Base-by-base conservation (phyloP, 1,284 basidiomycete species). In the Vanrija pseudolonga region DNA sequence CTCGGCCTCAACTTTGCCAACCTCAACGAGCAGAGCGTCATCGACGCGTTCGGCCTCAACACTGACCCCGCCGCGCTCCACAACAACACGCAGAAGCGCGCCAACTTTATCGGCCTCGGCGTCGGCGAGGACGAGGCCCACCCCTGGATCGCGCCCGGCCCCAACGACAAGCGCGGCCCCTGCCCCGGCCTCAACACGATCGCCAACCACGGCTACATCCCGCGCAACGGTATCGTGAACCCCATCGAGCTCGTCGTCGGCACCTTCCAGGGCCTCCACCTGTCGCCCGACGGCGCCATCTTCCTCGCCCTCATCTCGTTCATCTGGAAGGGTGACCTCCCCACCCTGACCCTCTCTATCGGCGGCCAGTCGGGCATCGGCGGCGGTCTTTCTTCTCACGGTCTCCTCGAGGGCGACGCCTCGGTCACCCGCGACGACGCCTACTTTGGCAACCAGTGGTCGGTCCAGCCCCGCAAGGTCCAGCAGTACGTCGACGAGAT, bases 171-270 rank as follows among this genome's bases (percentile, higher is more conserved):
- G 37, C 65, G 67, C 17, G 72, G 73, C 40, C 66, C 67, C 11
- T 75, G 72, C 57, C 73, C 73, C 4, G 72, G 70, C 26, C 61
- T 76, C 38, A 75, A 74, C 64, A 68, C 69, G 0, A 48, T 69
- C 14, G 73, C 73, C 32, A 72, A 70, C 51, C 68, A 73, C 57
- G 67, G 67, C 42, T 66, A 64, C 59, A 39, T 59, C 23, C 61
- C 59, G 36, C 58, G 67, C 26, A 61, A 56, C 51, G 74, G 74
- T 37, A 58, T 76, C 38, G 63, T 72, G 45, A 68, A 63, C 28
- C 56, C 60, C 36, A 50, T 57, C 50, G 56, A 71, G 51, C 62
- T 70, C 45, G 54, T 69, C 23, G 36, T 60, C 20, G 64, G 58
- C 43, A 56, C 55, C 6, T 61, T 26, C 58, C 43, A 47, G 48